Evolutionary conservation across 257 asterid species (phyloP), one percentile per base, ranked within the genome.

Genomic region (Nicotiana obtusifolia): DNA sequence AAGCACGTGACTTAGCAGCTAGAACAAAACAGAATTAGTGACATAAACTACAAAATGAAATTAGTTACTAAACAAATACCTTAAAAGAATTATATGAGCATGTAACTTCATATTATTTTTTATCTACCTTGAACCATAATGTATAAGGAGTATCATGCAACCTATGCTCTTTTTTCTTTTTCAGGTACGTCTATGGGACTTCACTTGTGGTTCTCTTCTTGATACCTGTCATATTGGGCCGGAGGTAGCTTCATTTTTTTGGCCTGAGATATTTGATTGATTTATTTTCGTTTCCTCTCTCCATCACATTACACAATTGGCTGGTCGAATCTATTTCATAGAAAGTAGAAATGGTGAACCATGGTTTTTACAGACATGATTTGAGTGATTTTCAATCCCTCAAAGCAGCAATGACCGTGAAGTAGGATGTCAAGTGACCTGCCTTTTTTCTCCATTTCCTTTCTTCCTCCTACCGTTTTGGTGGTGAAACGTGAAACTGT

Each of bases 131-230:
- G 80, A 65, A 41, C 62, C 78, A 44, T 17, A 22, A 75, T 1
- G n/a, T 24, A 30, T 69, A 22, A 44, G 78, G 78, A 71, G 60
- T 71, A 44, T 71, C 78, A 71, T 44, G 60, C 20, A 71, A 75
- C 22, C 16, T 24, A 28, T 16, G 56, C 60, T 71, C 9, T 35
- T 35, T 60, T 60, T 80, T 73, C 49, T 41, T 81, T 86, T 71
- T 35, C 91, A 96, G 99, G 98, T 96, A 81, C 97, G 98, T 28
- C 84, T 96, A 78, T 96, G 99, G 98, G 97, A 96, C 77, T 89
- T 85, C 86, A 76, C 88, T 71, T 86, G 90, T 83, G 98, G 99
- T 71, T 85, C 90, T 88, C 94, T 96, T 86, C 94, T 96, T 67
- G 97, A 94, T 86, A 92, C 95, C n/a, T 93, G 94, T 80, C 86